Percentiles rank a stretch among this genome's conserved stretches.
phyloP scores from a whole-genome alignment of 192 early-diverging fungal genomes.

The Mycoemilia scoparia region DNA sequence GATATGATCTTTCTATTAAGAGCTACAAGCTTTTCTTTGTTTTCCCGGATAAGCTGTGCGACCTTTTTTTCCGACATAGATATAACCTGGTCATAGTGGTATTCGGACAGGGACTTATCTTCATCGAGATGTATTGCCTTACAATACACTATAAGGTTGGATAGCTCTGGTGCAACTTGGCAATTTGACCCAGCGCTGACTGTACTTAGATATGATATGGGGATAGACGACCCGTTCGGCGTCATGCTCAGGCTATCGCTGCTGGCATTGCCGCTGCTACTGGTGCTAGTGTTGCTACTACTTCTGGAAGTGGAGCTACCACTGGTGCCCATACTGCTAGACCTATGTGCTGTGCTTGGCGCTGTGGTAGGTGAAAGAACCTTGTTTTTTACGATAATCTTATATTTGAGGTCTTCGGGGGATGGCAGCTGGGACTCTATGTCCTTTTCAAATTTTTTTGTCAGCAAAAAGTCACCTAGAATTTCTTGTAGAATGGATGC shows the following conservation, averaged over 20 bases:
- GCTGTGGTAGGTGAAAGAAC: constrained; percentile 6
- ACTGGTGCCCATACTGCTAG: constrained; percentile 1
- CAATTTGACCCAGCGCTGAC: constrained; percentile 16
- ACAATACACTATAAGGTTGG: constrained; percentile 41
- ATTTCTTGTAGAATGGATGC: constrained; percentile 44
- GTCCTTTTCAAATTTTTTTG: constrained; percentile 13
- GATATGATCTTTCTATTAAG: constrained; percentile 42
- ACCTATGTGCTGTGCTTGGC: neutral
- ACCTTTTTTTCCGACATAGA: constrained; percentile 58
- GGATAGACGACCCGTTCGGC: constrained; percentile 1
- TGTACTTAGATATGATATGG: constrained; percentile 12
- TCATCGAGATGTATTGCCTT: constrained; percentile 39
- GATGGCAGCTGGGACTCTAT: constrained; percentile 37
- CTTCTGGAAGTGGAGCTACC: neutral
- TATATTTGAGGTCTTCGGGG: constrained; percentile 44
- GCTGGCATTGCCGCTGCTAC: neutral
- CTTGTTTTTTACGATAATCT: constrained; percentile 61
- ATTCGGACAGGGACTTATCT: constrained; percentile 23
- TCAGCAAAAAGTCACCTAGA: constrained; percentile 49
- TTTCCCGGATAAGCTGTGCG: constrained; percentile 30
- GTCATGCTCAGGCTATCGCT: neutral
- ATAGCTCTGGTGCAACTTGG: constrained; percentile 36
- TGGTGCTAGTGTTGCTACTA: constrained; percentile 4
- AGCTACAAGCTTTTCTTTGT: constrained; percentile 30
- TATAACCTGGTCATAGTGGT: constrained; percentile 40